These are phyloP conservation scores for Isatis lusitanica DNA, from an alignment of 441 rosid species.

Conservation along the genomic window DNA sequence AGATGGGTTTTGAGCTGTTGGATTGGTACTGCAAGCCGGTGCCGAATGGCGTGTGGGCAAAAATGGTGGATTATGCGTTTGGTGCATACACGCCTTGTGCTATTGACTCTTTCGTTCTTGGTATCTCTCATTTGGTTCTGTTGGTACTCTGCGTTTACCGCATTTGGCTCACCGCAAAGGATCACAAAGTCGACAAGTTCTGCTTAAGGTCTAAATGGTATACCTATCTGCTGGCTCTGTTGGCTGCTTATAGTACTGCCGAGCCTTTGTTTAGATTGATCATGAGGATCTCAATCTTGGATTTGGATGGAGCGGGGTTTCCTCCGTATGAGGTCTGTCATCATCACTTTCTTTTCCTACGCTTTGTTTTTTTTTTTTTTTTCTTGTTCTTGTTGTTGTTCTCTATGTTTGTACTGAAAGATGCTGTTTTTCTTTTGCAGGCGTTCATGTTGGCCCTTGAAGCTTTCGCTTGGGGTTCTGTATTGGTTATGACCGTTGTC, in stretches of 20 bases:
- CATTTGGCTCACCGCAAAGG: constrained; percentile 71
- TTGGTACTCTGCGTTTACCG: constrained; percentile 71
- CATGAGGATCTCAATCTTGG: constrained; percentile 75
- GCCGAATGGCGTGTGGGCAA: constrained; percentile 76
- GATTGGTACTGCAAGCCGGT: constrained; percentile 90
- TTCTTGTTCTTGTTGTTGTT: background rate
- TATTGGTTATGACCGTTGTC: constrained; percentile 65
- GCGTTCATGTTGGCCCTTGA: constrained; percentile 68
- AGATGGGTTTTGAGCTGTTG: constrained; percentile 71
- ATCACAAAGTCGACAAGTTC: constrained; percentile 64
- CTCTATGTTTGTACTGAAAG: constrained; percentile 10
- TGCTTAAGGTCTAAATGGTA: constrained; percentile 77
- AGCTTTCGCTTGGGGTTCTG: constrained; percentile 85
- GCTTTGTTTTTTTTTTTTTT: too few relatives aligned
- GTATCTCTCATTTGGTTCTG: constrained; percentile 65
- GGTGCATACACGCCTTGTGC: constrained; percentile 97
- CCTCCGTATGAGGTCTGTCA: constrained; percentile 85
- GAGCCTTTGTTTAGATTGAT: constrained; percentile 88
- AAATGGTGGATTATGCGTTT: constrained; percentile 73
- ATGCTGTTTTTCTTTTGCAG: constrained; percentile 43
- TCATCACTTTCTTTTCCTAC: constrained; percentile 9
- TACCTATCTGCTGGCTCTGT: constrained; percentile 56
- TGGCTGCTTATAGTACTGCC: constrained; percentile 73
- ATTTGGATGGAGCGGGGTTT: constrained; percentile 71
- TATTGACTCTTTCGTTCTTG: constrained; percentile 70